Conservation (phyloP, 2,329 filamentous ascomycete species). For the Cucurbitaria berberidis region DNA sequence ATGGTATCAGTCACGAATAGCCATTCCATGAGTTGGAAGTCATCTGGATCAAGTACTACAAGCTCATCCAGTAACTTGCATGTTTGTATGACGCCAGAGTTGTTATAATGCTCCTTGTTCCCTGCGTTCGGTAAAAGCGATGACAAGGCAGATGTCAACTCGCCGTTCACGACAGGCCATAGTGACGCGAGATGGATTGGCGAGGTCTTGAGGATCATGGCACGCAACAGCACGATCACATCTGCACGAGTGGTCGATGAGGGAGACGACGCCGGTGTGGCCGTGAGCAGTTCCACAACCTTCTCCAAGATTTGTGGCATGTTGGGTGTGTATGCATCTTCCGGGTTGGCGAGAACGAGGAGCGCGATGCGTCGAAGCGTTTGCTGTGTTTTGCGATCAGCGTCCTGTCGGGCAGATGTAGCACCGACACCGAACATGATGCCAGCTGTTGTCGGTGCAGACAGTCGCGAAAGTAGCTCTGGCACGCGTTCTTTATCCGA, state of each 20-base stretch:
- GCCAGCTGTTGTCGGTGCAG: constrained; percentile 86
- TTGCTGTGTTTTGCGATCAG: constrained; percentile 89
- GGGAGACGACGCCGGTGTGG: constrained; percentile 86
- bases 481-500: constrained; percentile 87
- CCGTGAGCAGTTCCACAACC: constrained; percentile 81
- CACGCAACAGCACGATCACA: constrained; percentile 84
- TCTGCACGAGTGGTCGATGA: constrained; percentile 89
- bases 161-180: constrained; percentile 89
- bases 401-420: constrained; percentile 89
- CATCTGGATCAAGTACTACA: constrained; percentile 85
- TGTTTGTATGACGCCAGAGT: constrained; percentile 80
- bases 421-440: constrained; percentile 99
- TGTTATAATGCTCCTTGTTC: constrained; percentile 76
- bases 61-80: constrained; percentile 92
- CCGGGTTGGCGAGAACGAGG: constrained; percentile 75
- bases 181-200: constrained; percentile 80
- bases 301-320: constrained; percentile 78
- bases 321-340: constrained; percentile 81
- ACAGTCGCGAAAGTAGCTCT: constrained; percentile 79
- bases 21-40: constrained; percentile 99
- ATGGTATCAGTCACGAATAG: constrained; percentile 96
- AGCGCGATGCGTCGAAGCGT: constrained; percentile 84
- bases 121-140: constrained; percentile 73
- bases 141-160: constrained; percentile 79
- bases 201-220: constrained; percentile 79